Conservation (phyloP, 345 rosid species). For the Microcos paniculata region DNA sequence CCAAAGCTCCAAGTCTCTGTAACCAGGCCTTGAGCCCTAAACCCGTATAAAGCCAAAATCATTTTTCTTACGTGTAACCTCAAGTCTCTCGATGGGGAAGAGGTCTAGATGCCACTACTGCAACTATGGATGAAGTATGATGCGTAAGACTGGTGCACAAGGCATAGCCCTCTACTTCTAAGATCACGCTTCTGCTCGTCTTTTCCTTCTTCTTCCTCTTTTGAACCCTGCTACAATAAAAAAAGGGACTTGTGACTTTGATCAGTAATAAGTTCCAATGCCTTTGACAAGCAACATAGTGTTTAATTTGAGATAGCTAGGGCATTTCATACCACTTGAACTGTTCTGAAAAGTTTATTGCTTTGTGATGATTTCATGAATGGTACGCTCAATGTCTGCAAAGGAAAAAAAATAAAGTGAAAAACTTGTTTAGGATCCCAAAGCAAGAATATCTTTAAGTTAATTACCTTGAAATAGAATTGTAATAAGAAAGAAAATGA, state of each 20-base stretch:
- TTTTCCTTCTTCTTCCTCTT: constrained; percentile 14
- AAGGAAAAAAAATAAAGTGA: neutral
- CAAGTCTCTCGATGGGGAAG: neutral
- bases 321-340: constrained; percentile 7
- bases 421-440: neutral
- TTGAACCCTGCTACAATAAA: constrained; percentile 18
- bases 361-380: constrained; percentile 29
- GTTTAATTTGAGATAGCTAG: neutral
- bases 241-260: neutral
- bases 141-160: constrained; percentile 34
- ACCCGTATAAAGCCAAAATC: neutral
- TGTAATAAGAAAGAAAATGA: neutral
- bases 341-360: constrained; percentile 10
- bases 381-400: constrained; percentile 43
- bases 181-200: constrained; percentile 26
- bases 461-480: neutral
- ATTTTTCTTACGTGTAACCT: neutral
- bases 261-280: neutral
- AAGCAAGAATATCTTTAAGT: neutral
- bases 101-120: neutral
- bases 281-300: neutral
- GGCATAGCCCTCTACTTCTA: constrained; percentile 38
- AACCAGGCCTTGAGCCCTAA: neutral
- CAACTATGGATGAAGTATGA: constrained; percentile 20
- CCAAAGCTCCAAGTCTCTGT: neutral